phyloP scores from a whole-genome alignment of 2,329 filamentous ascomycete genomes.

The Raffaelea albimanens region DNA sequence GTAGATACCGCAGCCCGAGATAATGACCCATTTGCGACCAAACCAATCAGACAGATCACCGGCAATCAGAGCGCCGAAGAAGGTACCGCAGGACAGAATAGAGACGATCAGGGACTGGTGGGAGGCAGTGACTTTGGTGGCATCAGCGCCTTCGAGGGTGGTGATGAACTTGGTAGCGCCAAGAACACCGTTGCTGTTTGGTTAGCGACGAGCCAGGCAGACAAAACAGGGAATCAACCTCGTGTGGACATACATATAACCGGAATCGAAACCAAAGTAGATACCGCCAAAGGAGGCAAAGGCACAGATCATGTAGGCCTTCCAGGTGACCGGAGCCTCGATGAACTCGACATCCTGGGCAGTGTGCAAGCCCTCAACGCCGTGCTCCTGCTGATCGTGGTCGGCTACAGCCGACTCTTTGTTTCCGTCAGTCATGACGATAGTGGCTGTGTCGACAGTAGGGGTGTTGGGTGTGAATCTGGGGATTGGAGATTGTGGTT shows the following conservation, averaged over 20 bases:
- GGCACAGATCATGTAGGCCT: conserved; percentile 60
- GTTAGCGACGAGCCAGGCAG: no score
- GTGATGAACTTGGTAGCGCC: conserved; percentile 41
- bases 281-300: conserved; percentile 65
- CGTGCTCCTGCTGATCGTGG: conserved; percentile 5
- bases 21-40: conserved; percentile 64
- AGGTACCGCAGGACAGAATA: conserved; percentile 69
- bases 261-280: conserved; percentile 73
- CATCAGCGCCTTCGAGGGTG: conserved; percentile 34
- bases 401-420: conserved; percentile 6
- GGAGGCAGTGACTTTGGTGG: conserved; percentile 25
- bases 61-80: conserved; percentile 68
- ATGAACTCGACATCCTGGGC: conserved; percentile 47
- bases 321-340: conserved; percentile 59
- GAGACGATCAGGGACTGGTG: conserved; percentile 56
- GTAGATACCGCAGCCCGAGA: conserved; percentile 64
- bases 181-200: conserved; percentile 51
- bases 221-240: no score
- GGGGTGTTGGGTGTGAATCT: background rate
- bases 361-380: conserved; percentile 4
- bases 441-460: no score
- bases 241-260: no score
- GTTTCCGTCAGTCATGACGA: conserved; percentile 10
- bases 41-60: conserved; percentile 69
- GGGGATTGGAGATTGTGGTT: no score